A percentile compares a stretch with the other conserved stretches of the same genome.
Evolutionary conservation across 768 basidiomycete species (phyloP).

Genomic region (Rhodocollybia butyracea): DNA sequence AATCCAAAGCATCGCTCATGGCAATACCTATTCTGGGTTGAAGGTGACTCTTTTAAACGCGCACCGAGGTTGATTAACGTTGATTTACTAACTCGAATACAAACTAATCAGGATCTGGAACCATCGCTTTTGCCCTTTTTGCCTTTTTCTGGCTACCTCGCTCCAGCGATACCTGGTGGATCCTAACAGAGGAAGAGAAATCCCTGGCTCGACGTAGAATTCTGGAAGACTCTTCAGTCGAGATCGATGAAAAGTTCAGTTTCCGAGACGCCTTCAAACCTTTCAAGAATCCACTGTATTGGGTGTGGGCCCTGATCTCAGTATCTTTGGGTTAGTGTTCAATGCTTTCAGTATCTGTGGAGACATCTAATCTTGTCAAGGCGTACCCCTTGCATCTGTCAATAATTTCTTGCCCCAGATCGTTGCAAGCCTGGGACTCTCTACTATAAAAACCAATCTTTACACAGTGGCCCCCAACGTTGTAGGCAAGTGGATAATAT

Average conservation of each 20-base stretch:
- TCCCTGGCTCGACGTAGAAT: constrained; percentile 38
- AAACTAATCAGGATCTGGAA: constrained; percentile 30
- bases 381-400: constrained; percentile 49
- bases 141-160: constrained; percentile 46
- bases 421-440: constrained; percentile 41
- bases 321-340: constrained; percentile 44
- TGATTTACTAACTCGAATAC: too few relatives aligned
- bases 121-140: constrained; percentile 39
- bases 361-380: constrained; percentile 22
- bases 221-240: constrained; percentile 43
- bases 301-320: constrained; percentile 47
- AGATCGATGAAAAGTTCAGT: constrained; percentile 36
- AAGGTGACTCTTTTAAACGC: too few relatives aligned
- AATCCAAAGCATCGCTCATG: constrained; percentile 40
- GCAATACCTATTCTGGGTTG: constrained; percentile 54
- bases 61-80: too few relatives aligned
- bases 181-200: constrained; percentile 35
- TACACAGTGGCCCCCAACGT: constrained; percentile 52
- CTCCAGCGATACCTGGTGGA: constrained; percentile 38
- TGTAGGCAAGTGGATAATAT: constrained; percentile 22
- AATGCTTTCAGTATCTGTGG: constrained; percentile 12
- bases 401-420: constrained; percentile 51
- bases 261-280: constrained; percentile 42
- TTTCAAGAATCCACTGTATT: constrained; percentile 42
- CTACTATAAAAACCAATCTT: constrained; percentile 49